Base-by-base conservation (phyloP, 2,329 filamentous ascomycete genomes). In the Fusarium vanettenii region DNA sequence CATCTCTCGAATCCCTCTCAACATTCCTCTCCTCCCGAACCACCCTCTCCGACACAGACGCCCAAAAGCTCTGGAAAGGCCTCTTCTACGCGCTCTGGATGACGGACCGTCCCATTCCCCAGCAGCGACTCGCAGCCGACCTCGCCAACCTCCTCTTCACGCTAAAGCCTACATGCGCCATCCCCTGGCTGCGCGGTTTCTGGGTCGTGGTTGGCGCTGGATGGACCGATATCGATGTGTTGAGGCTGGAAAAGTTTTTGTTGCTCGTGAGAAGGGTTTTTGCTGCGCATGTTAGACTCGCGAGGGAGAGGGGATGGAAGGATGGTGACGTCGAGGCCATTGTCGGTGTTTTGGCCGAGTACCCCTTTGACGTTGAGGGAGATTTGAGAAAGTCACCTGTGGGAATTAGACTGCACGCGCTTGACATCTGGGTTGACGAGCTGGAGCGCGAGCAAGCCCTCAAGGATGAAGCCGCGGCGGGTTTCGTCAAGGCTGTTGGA, bases 1-100 rank as follows among this genome's bases (percentile, higher is more conserved):
- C 93, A 73, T 94, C 95, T 64, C 89, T 98, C 82, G 86, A 89
- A 63, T 94, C 93, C 57, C 91, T 98, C 31, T 91, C 92, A 75
- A 89, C 91, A 60, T 98, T 94, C 87, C 92, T 98, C 81, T 88
- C 90, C 71, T 87, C 90, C 70, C 88, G 89, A 45, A 82, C 86
- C 41, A 79, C 83, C 64, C 90, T 98, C 71, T 85, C 90, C 20
- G 86, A 90, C 45, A 83, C 93, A 75, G 95, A 98, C 74, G 87
- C 94, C 60, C 87, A 96, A 70, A 98, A 98, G 86, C 89, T 98
- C 75, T 98, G 95, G 95, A 97, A 97, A 81, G 96, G 95, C 6
- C 90, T 98, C 22, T 98, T 97, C 87, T 98, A 95, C 88, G 93
- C 92, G 80, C 90, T 97, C 79, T 98, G 95, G 93, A 97, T 98